Evolutionary conservation across 1,139 yeast genomes (phyloP), one percentile per base, ranked within the genome.

Genomic region (Protomyces inundatus): DNA sequence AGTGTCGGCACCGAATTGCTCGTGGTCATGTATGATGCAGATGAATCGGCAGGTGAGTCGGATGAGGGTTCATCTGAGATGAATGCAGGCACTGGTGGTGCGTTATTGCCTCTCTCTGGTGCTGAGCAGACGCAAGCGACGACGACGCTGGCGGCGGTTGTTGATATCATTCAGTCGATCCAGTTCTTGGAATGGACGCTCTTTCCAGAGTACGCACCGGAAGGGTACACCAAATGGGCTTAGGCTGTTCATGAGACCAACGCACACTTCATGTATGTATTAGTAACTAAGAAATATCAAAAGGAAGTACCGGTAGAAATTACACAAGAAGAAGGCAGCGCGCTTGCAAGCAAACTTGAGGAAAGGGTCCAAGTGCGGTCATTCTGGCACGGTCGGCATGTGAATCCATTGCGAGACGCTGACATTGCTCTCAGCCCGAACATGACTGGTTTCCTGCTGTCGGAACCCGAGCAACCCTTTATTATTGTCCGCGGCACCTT

Each of bases 391-490:
- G 7, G 48, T 14, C 9, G 48, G 48, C 48, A 42, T 42, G 48
- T 42, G 48, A 9, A 42, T 42, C 48, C 48, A 42, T 42, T 42
- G 48, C 4, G 48, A 42, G 2, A 42, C 48, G 32, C 48, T 42
- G 48, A 42, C 48, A 14, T 42, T 42, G 48, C 56, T 52, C 35
- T 58, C 62, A 3, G 56, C 62, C 37, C 62, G 62, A 14, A 58
- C 62, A 58, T 58, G 62, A 35, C 62, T 58, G 9, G 62, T 58
- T 42, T 58, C 62, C 10, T 50, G 16, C 37, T 55, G 54, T 9
- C 42, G 55, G 14, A 42, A 42, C 2, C 48, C 48, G 16, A 42
- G 48, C 48, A 42, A 42, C 6, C 48, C 48, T 9, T 42, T 42
- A 6, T 14, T 14, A 10, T n/a, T 39, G 6, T 39, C 14, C 42